Conservation (phyloP, 2,329 filamentous ascomycete genomes). For the Colletotrichum sp. region DNA sequence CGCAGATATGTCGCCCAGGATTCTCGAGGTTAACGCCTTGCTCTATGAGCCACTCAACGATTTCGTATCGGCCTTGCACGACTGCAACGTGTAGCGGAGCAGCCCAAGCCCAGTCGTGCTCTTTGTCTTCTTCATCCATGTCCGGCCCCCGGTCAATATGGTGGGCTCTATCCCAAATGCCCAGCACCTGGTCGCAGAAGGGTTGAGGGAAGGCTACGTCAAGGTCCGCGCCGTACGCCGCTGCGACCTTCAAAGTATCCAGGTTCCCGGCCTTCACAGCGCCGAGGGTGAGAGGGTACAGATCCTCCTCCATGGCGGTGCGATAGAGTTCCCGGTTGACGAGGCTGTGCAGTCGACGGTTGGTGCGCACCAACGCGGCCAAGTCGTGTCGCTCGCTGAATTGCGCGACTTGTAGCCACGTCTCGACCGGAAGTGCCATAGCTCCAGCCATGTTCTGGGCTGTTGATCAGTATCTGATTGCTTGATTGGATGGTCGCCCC, state of each 20-base stretch:
- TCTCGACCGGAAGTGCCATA: not conserved
- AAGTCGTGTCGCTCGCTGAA: not conserved
- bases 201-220: not conserved
- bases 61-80: not conserved
- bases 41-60: not conserved
- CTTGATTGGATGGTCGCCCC: fast-evolving
- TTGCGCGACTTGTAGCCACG: not conserved
- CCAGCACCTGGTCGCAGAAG: not conserved
- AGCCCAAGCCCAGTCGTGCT: not conserved
- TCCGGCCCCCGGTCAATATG: not conserved
- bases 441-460: not conserved
- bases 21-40: not conserved
- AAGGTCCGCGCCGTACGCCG: not conserved
- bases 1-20: not conserved
- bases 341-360: not conserved
- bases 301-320: not conserved
- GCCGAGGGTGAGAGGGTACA: not conserved
- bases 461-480: not conserved
- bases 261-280: fast-evolving
- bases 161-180: not conserved
- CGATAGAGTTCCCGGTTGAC: not conserved
- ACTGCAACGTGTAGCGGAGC: not conserved
- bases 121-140: fast-evolving
- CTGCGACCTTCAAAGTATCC: not conserved
- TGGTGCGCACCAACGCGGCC: not conserved